These are phyloP conservation scores for Torrubiella hemipterigena DNA, from an alignment of 2,329 filamentous ascomycete species.

Conservation along the genomic window DNA sequence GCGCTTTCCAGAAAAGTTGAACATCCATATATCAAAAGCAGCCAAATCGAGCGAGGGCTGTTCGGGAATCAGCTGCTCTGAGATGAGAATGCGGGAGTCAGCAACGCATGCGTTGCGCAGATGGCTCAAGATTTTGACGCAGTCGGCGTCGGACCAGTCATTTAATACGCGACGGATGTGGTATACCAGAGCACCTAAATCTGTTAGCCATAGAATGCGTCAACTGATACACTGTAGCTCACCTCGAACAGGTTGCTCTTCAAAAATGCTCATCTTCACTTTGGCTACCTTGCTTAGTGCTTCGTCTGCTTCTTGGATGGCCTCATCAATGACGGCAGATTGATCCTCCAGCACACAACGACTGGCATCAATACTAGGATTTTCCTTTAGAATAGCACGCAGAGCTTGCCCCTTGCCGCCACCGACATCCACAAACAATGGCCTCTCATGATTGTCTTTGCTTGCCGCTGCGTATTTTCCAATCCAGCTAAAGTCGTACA, in stretches of 20 bases:
- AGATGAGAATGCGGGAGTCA: neutral
- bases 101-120: conserved; percentile 6
- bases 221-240: neutral
- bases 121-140: conserved; percentile 16
- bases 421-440: conserved; percentile 20
- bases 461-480: conserved; percentile 3
- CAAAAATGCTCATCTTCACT: conserved; percentile 10
- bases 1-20: neutral
- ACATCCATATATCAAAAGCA: neutral
- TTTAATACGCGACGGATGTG: conserved; percentile 23
- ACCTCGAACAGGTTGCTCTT: conserved; percentile 10
- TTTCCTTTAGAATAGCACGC: conserved; percentile 13
- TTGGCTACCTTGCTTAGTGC: conserved; percentile 11
- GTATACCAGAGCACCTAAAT: conserved; percentile 21
- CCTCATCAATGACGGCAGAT: conserved; percentile 16
- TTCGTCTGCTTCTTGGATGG: conserved; percentile 3
- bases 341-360: conserved; percentile 20
- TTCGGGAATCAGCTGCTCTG: conserved; percentile 1
- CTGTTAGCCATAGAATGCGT: neutral
- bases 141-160: conserved; percentile 21
- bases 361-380: conserved; percentile 11
- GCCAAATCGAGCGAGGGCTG: neutral
- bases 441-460: conserved; percentile 5
- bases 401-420: conserved; percentile 19
- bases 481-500: conserved; percentile 20